Evolutionary conservation across 1,284 basidiomycete species (phyloP), one percentile per base, ranked within the genome.

Genomic region (Apiotrichum domesticum): DNA sequence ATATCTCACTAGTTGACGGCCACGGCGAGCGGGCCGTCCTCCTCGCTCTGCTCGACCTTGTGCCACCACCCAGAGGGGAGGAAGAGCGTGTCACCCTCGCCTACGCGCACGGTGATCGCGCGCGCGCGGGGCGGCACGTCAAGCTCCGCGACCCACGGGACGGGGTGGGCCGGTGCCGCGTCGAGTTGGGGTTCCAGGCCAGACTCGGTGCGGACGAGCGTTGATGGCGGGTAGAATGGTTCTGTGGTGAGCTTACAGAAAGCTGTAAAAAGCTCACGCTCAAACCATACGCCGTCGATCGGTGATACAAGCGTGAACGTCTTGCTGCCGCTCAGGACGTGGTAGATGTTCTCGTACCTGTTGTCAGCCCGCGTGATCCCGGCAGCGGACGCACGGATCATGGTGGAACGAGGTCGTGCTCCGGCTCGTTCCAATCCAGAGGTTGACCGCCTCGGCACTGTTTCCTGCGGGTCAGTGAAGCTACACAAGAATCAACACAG

Each of bases 21-120:
- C 52, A 93, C 85, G 10, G 76, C 75, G 0, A 77, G 63, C 1
- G 74, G 75, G 0, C 81, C 65, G 8, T 50, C 37, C 32, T 54
- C 64, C 77, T 64, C 82, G 76, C 21, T 79, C 81, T 59, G 84
- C 77, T 74, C 90, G 82, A 95, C 90, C 68, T 87, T 82, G 72
- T 95, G 92, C 85, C 87, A 95, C 92, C 92, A 95, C 0, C 88
- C 86, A 2, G 87, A 83, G 15, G 91, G 92, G 33, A 95, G 82
- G 73, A 90, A 94, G n/a, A 95, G 74, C 1, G 87, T 85, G 63
- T 94, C 87, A 2, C 92, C 90, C 14, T 82, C 81, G 6, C 77
- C 64, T 5, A 95, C 70, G 0, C 81, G 83, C 29, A 93, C 80
- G 4, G 80, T 76, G 45, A 91, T 80, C 0, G 88, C 85, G 53